Conservation (phyloP, 352 stramenopile genomes). For the Globisporangium mamillatum region DNA sequence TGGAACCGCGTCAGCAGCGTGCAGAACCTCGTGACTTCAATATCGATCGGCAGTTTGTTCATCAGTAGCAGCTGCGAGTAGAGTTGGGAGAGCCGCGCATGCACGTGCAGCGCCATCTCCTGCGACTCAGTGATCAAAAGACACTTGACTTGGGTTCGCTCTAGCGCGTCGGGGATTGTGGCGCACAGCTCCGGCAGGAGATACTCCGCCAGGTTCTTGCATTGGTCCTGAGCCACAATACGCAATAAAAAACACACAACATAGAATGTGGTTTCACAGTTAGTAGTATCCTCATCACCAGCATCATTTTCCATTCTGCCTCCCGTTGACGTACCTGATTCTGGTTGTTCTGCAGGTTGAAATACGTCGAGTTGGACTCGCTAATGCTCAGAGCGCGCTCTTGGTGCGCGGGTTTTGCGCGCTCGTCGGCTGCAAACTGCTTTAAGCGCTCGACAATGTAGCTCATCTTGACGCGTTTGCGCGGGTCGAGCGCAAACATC, state of each 20-base stretch:
- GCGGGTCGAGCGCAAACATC: slow-evolving; percentile 6
- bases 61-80: neutral
- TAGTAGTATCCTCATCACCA: neutral
- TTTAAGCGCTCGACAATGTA: slow-evolving; percentile 12
- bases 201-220: slow-evolving; percentile 7
- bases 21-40: slow-evolving; percentile 6
- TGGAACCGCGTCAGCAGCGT: slow-evolving; percentile 9
- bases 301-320: neutral
- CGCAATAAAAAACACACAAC: neutral
- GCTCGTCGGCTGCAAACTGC: slow-evolving; percentile 10
- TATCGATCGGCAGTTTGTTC: neutral
- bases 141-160: slow-evolving; percentile 7
- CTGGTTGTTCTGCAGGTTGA: neutral
- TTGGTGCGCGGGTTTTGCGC: neutral
- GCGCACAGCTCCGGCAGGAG: slow-evolving; percentile 6
- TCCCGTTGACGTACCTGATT: neutral
- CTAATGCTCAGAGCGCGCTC: neutral
- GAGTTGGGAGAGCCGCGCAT: slow-evolving; percentile 1
- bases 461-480: slow-evolving; percentile 11
- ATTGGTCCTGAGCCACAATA: neutral
- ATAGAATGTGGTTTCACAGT: neutral
- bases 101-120: slow-evolving; percentile 6
- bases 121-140: slow-evolving; percentile 1
- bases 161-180: slow-evolving; percentile 5
- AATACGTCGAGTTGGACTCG: neutral